phyloP scores from a whole-genome alignment of 139 green algal genomes.

The Tetradesmus obliquus region DNA sequence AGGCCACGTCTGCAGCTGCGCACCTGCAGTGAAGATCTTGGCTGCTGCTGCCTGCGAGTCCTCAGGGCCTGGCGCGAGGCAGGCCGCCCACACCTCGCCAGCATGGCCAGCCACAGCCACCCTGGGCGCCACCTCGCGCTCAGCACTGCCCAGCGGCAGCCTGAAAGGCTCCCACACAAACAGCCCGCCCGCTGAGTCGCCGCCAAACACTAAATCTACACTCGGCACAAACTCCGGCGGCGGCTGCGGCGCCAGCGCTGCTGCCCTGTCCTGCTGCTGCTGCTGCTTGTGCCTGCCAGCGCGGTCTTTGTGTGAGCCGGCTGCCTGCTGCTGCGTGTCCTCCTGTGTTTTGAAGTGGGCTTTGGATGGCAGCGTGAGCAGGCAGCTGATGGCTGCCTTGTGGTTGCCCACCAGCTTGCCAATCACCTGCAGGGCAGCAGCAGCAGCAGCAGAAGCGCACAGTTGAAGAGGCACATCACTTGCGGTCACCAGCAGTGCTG shows the following conservation, averaged over 20 bases:
- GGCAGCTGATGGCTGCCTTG: slow-evolving; percentile 52
- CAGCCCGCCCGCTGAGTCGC: slow-evolving; percentile 46
- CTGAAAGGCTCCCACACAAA: slow-evolving; percentile 52
- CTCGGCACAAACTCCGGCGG: slow-evolving; percentile 5
- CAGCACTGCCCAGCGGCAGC: not conserved
- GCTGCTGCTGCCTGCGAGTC: slow-evolving; percentile 37
- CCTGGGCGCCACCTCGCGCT: slow-evolving; percentile 24
- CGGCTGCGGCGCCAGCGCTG: not conserved
- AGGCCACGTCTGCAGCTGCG: too few species aligned
- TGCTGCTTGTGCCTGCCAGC: not conserved
- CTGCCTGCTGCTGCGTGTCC: slow-evolving; percentile 10
- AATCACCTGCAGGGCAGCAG: slow-evolving; percentile 44
- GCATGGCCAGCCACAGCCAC: slow-evolving; percentile 48
- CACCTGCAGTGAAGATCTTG: slow-evolving; percentile 54
- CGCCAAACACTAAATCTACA: slow-evolving; percentile 29
- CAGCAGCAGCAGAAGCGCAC: not conserved
- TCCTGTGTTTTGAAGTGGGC: slow-evolving; percentile 12
- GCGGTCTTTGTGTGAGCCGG: not conserved
- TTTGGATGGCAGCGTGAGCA: slow-evolving; percentile 44
- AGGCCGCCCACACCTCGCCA: slow-evolving; percentile 57
- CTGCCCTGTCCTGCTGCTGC: not conserved
- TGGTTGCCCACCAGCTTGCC: slow-evolving; percentile 49
- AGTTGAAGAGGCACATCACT: not conserved
- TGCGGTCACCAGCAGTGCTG: not conserved
- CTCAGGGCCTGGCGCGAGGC: slow-evolving; percentile 46